Conservation (phyloP, 2,329 filamentous ascomycete species). For the Aspergillus texensis region DNA sequence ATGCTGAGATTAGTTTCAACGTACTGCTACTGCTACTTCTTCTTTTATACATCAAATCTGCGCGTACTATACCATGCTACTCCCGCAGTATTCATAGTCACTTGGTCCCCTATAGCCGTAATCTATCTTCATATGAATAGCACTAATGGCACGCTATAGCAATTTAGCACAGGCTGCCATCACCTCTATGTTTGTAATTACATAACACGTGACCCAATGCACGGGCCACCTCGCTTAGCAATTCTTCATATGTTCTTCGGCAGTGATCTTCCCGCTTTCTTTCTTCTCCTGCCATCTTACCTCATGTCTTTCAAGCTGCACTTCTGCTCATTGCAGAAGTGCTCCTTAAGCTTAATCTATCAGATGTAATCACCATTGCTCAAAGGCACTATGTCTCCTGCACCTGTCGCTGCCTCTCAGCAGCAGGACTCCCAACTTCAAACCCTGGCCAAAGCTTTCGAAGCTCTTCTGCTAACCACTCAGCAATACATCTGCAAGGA, state of each 20-base stretch:
- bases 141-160: too few species aligned
- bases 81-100: too few species aligned
- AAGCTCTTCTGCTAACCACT: constrained; percentile 45
- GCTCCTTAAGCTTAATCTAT: constrained; percentile 19
- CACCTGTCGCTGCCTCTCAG: constrained; percentile 29
- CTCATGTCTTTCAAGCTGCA: constrained; percentile 23
- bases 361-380: constrained; percentile 29
- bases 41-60: too few species aligned
- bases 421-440: constrained; percentile 41
- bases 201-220: constrained; percentile 27
- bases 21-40: too few species aligned
- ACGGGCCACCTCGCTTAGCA: constrained; percentile 42
- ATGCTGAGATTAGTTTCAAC: too few species aligned
- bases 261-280: constrained; percentile 19
- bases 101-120: too few species aligned
- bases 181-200: too few species aligned
- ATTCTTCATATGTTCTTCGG: constrained; percentile 23
- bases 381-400: constrained; percentile 36
- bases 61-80: too few species aligned
- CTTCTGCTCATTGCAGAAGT: constrained; percentile 32
- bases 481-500: constrained; percentile 44
- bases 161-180: too few species aligned
- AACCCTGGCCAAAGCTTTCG: constrained; percentile 43
- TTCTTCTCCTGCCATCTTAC: constrained; percentile 18
- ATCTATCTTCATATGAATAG: too few species aligned